Conservation (phyloP, 257 asterid species). For the Penstemon davidsonii region DNA sequence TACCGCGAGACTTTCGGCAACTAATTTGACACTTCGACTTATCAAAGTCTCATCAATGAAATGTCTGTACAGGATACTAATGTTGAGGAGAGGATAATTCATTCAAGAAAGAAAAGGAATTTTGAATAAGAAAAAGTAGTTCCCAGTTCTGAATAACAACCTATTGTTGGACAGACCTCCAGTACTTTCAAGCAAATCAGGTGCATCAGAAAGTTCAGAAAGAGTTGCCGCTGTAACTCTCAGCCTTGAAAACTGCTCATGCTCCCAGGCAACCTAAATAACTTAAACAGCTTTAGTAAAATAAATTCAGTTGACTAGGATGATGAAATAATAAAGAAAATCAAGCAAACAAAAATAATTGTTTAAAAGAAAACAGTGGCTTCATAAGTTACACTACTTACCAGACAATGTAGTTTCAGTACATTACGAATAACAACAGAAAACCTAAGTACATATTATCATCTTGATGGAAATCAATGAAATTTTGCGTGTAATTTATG, state of each 20-base stretch:
- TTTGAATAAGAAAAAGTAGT: conserved; percentile 4
- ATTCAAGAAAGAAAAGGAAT: conserved; percentile 19
- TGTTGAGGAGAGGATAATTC: conserved; percentile 30
- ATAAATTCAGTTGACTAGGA: conserved; percentile 23
- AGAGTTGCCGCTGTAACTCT: conserved; percentile 93
- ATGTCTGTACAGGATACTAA: conserved; percentile 47
- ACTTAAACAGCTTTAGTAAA: conserved; percentile 39
- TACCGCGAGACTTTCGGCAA: conserved; percentile 95
- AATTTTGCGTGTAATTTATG: too few relatives aligned
- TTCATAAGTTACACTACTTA: neutral
- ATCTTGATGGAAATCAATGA: too few relatives aligned
- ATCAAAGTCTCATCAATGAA: conserved; percentile 64
- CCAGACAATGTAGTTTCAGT: neutral
- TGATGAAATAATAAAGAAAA: conserved; percentile 13
- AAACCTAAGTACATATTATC: too few relatives aligned
- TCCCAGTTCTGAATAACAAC: conserved; percentile 38
- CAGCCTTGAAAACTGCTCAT: conserved; percentile 90
- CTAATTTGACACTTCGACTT: conserved; percentile 71
- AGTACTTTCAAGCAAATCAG: conserved; percentile 76
- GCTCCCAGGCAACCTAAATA: conserved; percentile 98
- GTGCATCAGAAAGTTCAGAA: conserved; percentile 74
- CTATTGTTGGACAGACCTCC: conserved; percentile 85
- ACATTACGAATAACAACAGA: neutral
- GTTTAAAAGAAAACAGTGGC: conserved; percentile 1
- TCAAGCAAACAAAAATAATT: neutral